Evolutionary conservation across 176 grass and related monocot species (phyloP), one percentile per base, ranked within the genome.

Genomic region (Juncus inflexus): DNA sequence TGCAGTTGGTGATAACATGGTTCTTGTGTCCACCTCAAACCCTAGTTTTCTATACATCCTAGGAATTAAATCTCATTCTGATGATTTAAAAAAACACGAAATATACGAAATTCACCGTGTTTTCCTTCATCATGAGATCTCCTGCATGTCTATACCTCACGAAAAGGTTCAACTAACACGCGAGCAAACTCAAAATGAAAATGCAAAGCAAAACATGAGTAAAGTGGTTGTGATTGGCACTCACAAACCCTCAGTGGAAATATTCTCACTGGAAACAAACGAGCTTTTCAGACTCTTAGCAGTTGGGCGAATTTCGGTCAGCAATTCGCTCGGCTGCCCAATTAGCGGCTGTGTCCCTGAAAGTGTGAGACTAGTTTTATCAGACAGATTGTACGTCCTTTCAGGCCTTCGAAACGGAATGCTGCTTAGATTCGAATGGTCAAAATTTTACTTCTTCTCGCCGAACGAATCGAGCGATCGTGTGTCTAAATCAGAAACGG

Each of bases 361-460:
- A 89, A 82, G 83, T 82, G 88, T 97, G 61, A 86, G 80, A 65
- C 63, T 97, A 78, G 85, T 91, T 65, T 86, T 71, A 43, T 76
- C 87, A 79, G 94, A 75, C 74, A 81, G 78, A 50, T 74, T 84
- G 57, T 97, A 97, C 75, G 70, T 97, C 67, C 85, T 97, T 64
- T 75, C 85, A 64, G 94, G 94, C 3, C 81, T 97, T 72, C 88
- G 94, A 82, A 97, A 97, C 86, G 94, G 94, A 63, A 91, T 97
- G 87, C 78, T 97, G 53, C 80, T 97, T 51, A 81, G 94, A 35
- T 89, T 97, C 79, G 88, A 97, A 74, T 84, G 82, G 82, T 57
- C 76, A 67, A 62, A 60, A 37, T 5, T 40, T 19, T 69, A 68
- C 63, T 71, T 39, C 52, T 65, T 63, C 19, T 78, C 77, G 66